These are phyloP conservation scores for Hanseniaspora mollemarum DNA, from an alignment of 805 yeast species.

Conservation along the genomic window DNA sequence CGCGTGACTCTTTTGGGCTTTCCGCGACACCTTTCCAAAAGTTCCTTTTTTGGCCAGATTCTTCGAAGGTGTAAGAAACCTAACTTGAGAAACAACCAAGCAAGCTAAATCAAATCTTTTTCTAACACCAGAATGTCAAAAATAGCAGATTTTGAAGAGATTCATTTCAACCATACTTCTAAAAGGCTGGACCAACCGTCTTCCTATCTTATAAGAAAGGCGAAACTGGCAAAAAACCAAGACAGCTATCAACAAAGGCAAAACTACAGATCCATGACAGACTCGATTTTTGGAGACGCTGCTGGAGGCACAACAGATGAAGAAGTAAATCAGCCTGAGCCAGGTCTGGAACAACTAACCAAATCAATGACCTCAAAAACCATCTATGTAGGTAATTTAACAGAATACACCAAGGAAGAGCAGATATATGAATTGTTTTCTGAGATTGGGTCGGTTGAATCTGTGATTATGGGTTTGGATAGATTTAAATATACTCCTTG, in stretches of 20 bases:
- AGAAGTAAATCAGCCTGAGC: constrained; percentile 47
- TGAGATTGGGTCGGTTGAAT: constrained; percentile 64
- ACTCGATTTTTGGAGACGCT: constrained; percentile 83
- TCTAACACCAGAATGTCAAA: constrained; percentile 31
- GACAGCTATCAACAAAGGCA: constrained; percentile 57
- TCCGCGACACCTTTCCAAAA: too few relatives aligned
- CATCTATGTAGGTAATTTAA: constrained; percentile 80
- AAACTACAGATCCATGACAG: constrained; percentile 52
- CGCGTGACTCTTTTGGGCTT: too few relatives aligned
- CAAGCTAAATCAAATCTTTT: too few relatives aligned
- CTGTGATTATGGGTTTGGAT: constrained; percentile 90
- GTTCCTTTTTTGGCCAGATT: too few relatives aligned
- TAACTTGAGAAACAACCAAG: too few relatives aligned
- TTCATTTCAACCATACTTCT: constrained; percentile 51
- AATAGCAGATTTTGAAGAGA: constrained; percentile 40
- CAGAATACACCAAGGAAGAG: constrained; percentile 88
- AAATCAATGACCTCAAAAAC: constrained; percentile 59
- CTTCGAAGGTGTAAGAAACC: too few relatives aligned
- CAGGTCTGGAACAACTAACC: constrained; percentile 54
- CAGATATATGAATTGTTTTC: constrained; percentile 80
- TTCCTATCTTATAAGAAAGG: constrained; percentile 53
- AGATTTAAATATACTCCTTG: constrained; percentile 86
- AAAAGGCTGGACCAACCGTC: constrained; percentile 64
- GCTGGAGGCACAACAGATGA: constrained; percentile 89
- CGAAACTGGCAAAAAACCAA: constrained; percentile 40